Base-by-base conservation (phyloP, 495 filamentous ascomycete genomes). In the Xylaria longipes region DNA sequence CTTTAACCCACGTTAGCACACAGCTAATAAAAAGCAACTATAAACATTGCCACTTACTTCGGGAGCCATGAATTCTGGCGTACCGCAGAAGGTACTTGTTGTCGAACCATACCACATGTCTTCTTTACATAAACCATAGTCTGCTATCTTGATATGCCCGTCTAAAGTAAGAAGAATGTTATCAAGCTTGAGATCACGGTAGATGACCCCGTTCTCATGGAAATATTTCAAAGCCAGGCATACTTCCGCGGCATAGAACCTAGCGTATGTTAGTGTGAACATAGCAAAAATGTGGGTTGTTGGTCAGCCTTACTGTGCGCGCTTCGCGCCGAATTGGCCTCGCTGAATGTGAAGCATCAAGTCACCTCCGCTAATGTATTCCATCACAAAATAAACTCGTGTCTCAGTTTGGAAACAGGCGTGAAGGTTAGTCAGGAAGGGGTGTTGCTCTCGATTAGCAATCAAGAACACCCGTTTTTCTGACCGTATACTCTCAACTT, bases 321-420 rank as follows among this genome's bases (percentile, higher is more conserved):
- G 87, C 83, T 97, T 98, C 7, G 93, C 91, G 54, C 95, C 94
- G 80, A 99, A 99, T 79, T 96, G 93, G 27, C 95, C 94, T 56
- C 96, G 89, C 80, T 99, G 96, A 80, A 99, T 99, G 80, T 99
- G 96, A 83, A 98, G 83, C 96, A 99, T 99, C 77, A 99, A 85
- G 87, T 99, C 96, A 80, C 96, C 96, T 84, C 96, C 96, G 77
- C 95, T 97, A 73, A 99, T 95, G 79, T 99, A 99, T 83, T 99
- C 97, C 95, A 98, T 98, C 74, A 99, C 96, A 77, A 99, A 99
- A 84, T 99, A 99, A 20, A 99, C 94, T 74, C 96, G 85, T 15
- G 96, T 99, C 81, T 99, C 96, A 0, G 96, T 99, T 83, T 99
- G 96, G 89, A 99, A 99, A 86, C 97, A 99, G 69, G 96, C 97